phyloP scores from a whole-genome alignment of 169 alveolate genomes.

The Babesia gibsoni region DNA sequence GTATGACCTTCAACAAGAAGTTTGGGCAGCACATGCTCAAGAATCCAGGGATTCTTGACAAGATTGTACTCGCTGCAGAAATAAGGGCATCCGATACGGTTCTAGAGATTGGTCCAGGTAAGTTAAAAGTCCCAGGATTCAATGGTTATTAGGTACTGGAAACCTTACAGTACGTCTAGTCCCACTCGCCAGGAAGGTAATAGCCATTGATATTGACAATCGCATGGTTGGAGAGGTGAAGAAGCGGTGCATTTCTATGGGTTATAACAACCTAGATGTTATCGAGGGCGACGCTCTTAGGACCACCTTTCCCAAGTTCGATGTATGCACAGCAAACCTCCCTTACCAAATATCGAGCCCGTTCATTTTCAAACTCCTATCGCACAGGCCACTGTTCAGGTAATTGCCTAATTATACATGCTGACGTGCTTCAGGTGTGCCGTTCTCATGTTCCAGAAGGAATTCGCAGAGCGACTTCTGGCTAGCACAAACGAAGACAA shows the following conservation, averaged over 20 bases:
- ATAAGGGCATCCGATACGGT: conserved; percentile 96
- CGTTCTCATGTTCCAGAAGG: conserved; percentile 98
- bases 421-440: conserved; percentile 85
- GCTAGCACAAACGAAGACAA: conserved; percentile 92
- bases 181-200: conserved; percentile 94
- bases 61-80: conserved; percentile 93
- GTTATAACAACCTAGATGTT: conserved; percentile 83
- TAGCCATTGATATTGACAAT: conserved; percentile 97
- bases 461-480: conserved; percentile 97
- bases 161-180: conserved; percentile 93
- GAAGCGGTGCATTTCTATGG: conserved; percentile 87
- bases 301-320: conserved; percentile 92
- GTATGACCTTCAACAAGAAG: conserved; percentile 85
- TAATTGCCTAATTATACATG: background rate
- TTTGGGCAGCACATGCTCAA: conserved; percentile 98
- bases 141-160: conserved; percentile 84
- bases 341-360: conserved; percentile 99
- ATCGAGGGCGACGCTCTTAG: conserved; percentile 93
- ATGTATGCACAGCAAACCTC: conserved; percentile 97
- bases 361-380: conserved; percentile 93
- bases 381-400: conserved; percentile 94
- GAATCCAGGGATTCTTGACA: conserved; percentile 95
- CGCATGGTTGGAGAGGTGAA: conserved; percentile 98
- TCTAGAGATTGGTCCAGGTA: conserved; percentile 98
- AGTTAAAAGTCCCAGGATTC: conserved; percentile 3